A percentile compares a stretch with the other conserved stretches of the same genome.
Evolutionary conservation across 108 stramenopile species (phyloP).

Genomic region (Hondaea fermentalgiana): DNA sequence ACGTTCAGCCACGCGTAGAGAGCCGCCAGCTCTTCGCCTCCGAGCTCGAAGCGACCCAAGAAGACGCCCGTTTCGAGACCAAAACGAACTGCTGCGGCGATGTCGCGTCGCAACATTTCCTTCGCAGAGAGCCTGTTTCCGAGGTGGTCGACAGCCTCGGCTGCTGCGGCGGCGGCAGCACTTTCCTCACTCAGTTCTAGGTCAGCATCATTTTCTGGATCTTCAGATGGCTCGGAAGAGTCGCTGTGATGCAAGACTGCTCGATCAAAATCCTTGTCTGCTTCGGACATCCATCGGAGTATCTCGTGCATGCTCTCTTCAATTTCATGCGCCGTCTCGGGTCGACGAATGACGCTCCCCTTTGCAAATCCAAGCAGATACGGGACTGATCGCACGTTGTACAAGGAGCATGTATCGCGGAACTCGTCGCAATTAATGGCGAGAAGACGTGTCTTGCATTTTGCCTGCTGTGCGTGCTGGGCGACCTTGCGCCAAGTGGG

Average conservation of each 20-base stretch:
- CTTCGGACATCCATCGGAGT: background rate
- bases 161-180: background rate
- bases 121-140: background rate
- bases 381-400: background rate
- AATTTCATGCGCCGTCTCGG: background rate
- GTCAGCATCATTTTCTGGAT: background rate
- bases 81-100: background rate
- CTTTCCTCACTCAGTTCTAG: background rate
- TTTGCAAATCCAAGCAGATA: background rate
- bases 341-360: background rate
- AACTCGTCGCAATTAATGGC: background rate
- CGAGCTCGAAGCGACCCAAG: background rate
- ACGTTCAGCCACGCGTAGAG: constrained; percentile 4
- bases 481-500: background rate
- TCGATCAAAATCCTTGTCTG: background rate
- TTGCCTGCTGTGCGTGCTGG: background rate
- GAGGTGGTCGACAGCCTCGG: background rate
- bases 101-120: background rate
- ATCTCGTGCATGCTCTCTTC: background rate
- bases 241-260: background rate
- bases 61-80: background rate
- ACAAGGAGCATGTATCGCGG: background rate
- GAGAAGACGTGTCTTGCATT: background rate
- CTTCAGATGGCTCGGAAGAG: background rate
- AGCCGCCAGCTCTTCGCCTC: background rate